Evolutionary conservation across 2,329 filamentous ascomycete species (phyloP), one percentile per base, ranked within the genome.

Genomic region (Aulographum hederae): DNA sequence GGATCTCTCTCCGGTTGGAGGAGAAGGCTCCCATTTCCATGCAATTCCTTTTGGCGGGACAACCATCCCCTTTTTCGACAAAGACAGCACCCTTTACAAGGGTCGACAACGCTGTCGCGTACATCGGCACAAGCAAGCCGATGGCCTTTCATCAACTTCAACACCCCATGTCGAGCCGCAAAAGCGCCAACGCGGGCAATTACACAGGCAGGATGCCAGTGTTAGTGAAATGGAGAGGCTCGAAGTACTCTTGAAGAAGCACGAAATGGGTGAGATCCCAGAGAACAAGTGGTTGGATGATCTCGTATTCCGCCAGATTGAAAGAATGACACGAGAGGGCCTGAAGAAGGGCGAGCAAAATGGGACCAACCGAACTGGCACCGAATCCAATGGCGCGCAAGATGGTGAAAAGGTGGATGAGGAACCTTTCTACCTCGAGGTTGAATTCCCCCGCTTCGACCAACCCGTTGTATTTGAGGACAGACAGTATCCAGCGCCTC

Each of bases 401-500:
- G 58, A 65, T 8, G 47, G 52, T 23, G 39, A 51, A 3, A 47
- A 45, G 31, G 54, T 59, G 5, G 60, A 71, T 26, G 67, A 73
- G 28, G 67, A 71, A 32, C 71, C 73, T 6, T 94, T 92, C 48
- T 72, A 77, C 30, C 68, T 98, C 13, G 84, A 91, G 45, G 67
- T 98, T 30, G 89, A 98, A 46, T 71, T 98, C 30, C 85, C 85
- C 10, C 74, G 85, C 8, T 98, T 94, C 49, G 89, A 98, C 47
- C 92, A 94, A 43, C 82, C 89, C 0, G 72, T 98, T 26, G 81
- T 98, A 17, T 98, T 92, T 57, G 79, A 82, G 18, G 89, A 98
- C 49, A 73, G 89, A 45, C 84, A 94, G 48, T 98, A 98, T 46
- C 73, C 78, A 1, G 69, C 82, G 2, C 81, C 85, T 1, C 80